phyloP scores from a whole-genome alignment of 2,329 filamentous ascomycete genomes.

The Phialophora expanda region DNA sequence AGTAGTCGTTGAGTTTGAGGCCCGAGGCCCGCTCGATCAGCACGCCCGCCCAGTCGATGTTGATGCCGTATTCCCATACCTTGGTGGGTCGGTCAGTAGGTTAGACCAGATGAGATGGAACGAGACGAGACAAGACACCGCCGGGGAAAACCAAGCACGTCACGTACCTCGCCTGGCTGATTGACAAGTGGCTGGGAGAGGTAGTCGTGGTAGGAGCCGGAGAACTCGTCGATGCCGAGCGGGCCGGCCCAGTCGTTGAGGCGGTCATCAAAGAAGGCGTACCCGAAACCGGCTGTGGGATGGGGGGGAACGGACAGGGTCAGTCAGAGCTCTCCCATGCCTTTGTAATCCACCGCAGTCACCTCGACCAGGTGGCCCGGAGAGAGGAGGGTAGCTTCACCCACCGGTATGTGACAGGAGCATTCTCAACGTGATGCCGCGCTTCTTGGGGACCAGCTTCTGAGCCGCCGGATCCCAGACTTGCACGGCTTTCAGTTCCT shows the following conservation, averaged over 20 bases:
- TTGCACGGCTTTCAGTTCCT: slow-evolving; percentile 56
- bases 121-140: not conserved
- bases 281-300: slow-evolving; percentile 47
- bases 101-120: not conserved
- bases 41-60: slow-evolving; percentile 61
- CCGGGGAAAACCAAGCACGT: not conserved
- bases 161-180: slow-evolving; percentile 62
- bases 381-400: not conserved
- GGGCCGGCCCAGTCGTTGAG: slow-evolving; percentile 51
- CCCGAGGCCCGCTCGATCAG: slow-evolving; percentile 55
- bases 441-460: slow-evolving; percentile 47
- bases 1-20: slow-evolving; percentile 55
- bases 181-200: slow-evolving; percentile 61
- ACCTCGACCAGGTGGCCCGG: not conserved
- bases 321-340: not conserved
- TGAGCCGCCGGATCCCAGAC: slow-evolving; percentile 46
- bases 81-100: not conserved
- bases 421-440: slow-evolving; percentile 58
- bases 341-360: not conserved
- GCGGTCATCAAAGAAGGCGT: slow-evolving; percentile 55
- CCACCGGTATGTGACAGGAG: slow-evolving; percentile 56
- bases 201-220: slow-evolving; percentile 55
- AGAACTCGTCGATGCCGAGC: slow-evolving; percentile 63
- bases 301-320: not conserved
- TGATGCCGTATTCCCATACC: slow-evolving; percentile 64